Conservation (phyloP, 352 stramenopile species). For the Globisporangium spiculum region DNA sequence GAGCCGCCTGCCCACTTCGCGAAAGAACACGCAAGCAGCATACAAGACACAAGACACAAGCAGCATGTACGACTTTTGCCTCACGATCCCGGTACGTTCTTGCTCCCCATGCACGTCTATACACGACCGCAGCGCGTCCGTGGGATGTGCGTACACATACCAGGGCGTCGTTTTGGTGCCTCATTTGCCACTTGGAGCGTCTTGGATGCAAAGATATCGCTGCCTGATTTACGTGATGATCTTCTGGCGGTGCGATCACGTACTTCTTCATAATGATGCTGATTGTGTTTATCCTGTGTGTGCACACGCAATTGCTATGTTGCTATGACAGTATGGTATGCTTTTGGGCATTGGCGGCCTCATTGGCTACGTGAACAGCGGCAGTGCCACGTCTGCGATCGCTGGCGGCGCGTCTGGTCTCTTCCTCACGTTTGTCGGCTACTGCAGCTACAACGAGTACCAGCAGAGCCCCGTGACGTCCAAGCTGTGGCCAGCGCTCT, state of each 20-base stretch:
- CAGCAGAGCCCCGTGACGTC: slow-evolving; percentile 73
- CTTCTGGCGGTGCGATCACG: background rate
- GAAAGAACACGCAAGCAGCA: background rate
- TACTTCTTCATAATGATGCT: background rate
- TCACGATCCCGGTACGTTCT: slow-evolving; percentile 78
- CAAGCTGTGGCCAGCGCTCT: slow-evolving; percentile 76
- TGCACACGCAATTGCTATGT: background rate
- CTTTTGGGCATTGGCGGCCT: slow-evolving; percentile 66
- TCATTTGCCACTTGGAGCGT: slow-evolving; percentile 3
- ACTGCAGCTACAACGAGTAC: slow-evolving; percentile 85
- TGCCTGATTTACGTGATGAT: background rate
- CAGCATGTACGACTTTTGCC: slow-evolving; percentile 86
- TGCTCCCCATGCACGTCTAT: background rate
- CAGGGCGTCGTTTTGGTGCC: background rate
- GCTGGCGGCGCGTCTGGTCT: slow-evolving; percentile 61
- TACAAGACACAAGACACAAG: background rate
- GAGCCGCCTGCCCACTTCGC: background rate
- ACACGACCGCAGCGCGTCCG: background rate
- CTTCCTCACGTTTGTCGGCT: slow-evolving; percentile 78
- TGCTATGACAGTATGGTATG: slow-evolving; percentile 60
- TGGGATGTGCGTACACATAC: background rate
- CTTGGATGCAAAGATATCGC: slow-evolving; percentile 1
- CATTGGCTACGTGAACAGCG: slow-evolving; percentile 74
- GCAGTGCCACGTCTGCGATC: slow-evolving; percentile 60
- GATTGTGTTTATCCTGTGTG: slow-evolving; percentile 8